phyloP scores from a whole-genome alignment of 495 filamentous ascomycete genomes.

The Elasticomyces elasticus region DNA sequence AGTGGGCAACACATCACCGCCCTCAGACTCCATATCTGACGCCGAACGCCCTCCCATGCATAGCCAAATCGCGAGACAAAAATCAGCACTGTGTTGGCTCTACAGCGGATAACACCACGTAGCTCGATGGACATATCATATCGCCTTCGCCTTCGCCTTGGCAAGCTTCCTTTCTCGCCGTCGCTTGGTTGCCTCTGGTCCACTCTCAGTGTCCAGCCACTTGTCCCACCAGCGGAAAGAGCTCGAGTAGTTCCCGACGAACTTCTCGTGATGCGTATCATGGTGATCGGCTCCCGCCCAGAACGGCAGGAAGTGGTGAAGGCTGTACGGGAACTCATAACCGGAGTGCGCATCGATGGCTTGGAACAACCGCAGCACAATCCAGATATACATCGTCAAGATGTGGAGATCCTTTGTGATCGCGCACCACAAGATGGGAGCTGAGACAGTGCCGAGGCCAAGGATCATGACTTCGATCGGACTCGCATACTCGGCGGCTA shows the following conservation, averaged over 20 bases:
- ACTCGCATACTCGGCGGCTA: conserved; percentile 94
- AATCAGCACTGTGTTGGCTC: too few species aligned
- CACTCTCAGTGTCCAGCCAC: conserved; percentile 83
- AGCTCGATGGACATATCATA: conserved; percentile 36
- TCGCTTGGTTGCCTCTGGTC: conserved; percentile 72
- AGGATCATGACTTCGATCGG: conserved; percentile 96
- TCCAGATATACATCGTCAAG: conserved; percentile 96
- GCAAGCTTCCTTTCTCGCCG: conserved; percentile 69
- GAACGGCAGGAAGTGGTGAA: conserved; percentile 92
- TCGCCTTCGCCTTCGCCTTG: conserved; percentile 59
- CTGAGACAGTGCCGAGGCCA: conserved; percentile 79
- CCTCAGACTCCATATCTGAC: background rate
- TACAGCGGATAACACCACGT: background rate
- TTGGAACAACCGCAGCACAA: conserved; percentile 84
- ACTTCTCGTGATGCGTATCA: conserved; percentile 91
- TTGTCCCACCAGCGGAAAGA: conserved; percentile 99
- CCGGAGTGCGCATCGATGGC: conserved; percentile 96
- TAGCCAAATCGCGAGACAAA: conserved; percentile 1
- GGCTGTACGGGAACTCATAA: conserved; percentile 94
- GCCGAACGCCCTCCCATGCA: background rate
- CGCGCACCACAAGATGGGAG: conserved; percentile 76
- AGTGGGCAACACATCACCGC: too few species aligned
- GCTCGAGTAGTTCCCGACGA: conserved; percentile 95
- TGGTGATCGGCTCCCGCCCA: conserved; percentile 98
- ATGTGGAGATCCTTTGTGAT: conserved; percentile 83